These are phyloP conservation scores for Alternaria sp. DNA, from an alignment of 2,329 filamentous ascomycete species.

Conservation along the genomic window DNA sequence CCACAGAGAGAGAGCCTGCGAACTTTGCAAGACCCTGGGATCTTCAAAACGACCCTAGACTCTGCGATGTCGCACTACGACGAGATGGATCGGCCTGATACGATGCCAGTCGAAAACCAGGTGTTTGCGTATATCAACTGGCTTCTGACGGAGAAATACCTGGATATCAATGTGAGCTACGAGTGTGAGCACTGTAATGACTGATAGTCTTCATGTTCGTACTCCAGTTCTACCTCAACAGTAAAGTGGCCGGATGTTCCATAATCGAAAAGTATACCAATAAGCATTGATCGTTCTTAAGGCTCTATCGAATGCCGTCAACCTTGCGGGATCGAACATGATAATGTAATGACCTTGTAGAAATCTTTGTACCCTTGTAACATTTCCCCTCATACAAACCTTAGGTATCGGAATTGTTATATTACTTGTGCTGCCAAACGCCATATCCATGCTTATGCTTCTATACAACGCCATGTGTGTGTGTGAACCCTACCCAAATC, in stretches of 20 bases:
- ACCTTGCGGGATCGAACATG: too few species aligned
- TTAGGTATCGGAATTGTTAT: not conserved
- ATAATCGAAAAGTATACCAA: too few species aligned
- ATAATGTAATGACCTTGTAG: too few species aligned
- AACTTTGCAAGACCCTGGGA: not conserved
- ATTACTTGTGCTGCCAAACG: not conserved
- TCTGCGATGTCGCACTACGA: not conserved
- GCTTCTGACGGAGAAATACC: not conserved
- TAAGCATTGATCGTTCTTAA: too few species aligned
- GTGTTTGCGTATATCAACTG: not conserved
- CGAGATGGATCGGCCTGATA: not conserved
- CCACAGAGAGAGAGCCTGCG: not conserved
- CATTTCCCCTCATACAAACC: too few species aligned
- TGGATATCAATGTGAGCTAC: not conserved
- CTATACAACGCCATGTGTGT: not conserved
- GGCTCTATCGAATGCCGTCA: too few species aligned
- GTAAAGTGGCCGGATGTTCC: too few species aligned
- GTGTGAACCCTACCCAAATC: not conserved
- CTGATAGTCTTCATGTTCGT: too few species aligned
- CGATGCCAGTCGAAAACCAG: not conserved
- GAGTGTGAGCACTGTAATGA: too few species aligned
- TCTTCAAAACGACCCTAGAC: not conserved
- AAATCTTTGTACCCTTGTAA: too few species aligned
- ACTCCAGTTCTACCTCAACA: too few species aligned
- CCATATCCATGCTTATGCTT: not conserved